phyloP scores from a whole-genome alignment of 2,329 filamentous ascomycete species.

The Xylaria sp. region DNA sequence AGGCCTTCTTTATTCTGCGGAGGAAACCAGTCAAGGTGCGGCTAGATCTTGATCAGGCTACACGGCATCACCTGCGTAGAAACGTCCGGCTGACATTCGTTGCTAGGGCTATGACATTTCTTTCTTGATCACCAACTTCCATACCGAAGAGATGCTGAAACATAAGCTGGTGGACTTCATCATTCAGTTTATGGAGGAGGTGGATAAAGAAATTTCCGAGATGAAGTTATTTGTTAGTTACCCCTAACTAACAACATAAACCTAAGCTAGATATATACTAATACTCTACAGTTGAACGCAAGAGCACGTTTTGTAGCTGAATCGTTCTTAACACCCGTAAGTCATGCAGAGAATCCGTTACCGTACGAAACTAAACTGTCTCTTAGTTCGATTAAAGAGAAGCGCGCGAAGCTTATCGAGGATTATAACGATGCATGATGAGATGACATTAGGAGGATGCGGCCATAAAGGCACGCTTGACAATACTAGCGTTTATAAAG shows the following conservation, averaged over 20 bases:
- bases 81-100: conserved; percentile 51
- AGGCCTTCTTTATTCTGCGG: conserved; percentile 95
- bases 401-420: conserved; percentile 5
- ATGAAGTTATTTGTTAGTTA: conserved; percentile 97
- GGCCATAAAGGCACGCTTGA: conserved; percentile 13
- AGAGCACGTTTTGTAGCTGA: conserved; percentile 97
- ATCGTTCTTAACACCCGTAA: conserved; percentile 94
- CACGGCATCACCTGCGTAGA: neutral
- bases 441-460: conserved; percentile 28
- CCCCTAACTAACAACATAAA: neutral
- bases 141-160: conserved; percentile 98
- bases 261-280: conserved; percentile 39
- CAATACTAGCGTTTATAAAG: conserved; percentile 29
- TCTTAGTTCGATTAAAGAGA: conserved; percentile 36
- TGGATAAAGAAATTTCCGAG: conserved; percentile 99
- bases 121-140: conserved; percentile 98
- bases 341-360: conserved; percentile 35
- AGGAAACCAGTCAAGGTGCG: conserved; percentile 92
- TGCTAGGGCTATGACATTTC: conserved; percentile 92
- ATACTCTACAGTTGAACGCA: conserved; percentile 80
- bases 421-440: conserved; percentile 27
- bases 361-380: conserved; percentile 26
- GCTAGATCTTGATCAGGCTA: neutral
- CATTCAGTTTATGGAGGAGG: conserved; percentile 99
- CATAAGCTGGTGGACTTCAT: conserved; percentile 99